Evolutionary conservation across 495 filamentous ascomycete genomes (phyloP).

Genomic region (Podospora australis): DNA sequence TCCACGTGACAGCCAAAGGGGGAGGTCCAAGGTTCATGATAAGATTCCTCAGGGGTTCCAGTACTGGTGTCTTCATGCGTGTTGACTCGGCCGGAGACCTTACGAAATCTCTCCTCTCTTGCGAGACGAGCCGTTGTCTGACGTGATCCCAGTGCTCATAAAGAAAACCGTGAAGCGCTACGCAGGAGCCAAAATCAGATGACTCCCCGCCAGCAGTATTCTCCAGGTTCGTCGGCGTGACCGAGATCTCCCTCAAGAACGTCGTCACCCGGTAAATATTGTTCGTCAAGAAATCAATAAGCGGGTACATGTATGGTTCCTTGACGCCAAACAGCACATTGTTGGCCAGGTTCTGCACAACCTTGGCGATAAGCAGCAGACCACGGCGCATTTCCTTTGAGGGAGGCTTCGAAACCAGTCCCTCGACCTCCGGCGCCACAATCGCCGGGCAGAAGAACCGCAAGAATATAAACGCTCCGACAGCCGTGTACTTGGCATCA

Average conservation of each 20-base stretch:
- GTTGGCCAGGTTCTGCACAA: slow-evolving; percentile 62
- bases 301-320: slow-evolving; percentile 61
- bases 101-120: slow-evolving; percentile 47
- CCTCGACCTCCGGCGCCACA: slow-evolving; percentile 59
- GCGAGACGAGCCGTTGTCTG: slow-evolving; percentile 52
- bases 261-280: slow-evolving; percentile 58
- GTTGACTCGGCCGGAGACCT: slow-evolving; percentile 43
- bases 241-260: slow-evolving; percentile 58
- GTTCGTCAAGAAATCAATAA: slow-evolving; percentile 57
- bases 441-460: slow-evolving; percentile 66
- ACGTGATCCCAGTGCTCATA: slow-evolving; percentile 66
- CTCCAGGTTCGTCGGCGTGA: slow-evolving; percentile 35
- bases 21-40: slow-evolving; percentile 58
- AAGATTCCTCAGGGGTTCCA: slow-evolving; percentile 49
- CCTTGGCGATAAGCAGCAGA: slow-evolving; percentile 58
- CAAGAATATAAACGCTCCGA: slow-evolving; percentile 63
- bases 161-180: slow-evolving; percentile 57
- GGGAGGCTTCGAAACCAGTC: slow-evolving; percentile 48
- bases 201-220: slow-evolving; percentile 38
- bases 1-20: slow-evolving; percentile 57
- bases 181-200: slow-evolving; percentile 61
- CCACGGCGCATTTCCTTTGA: slow-evolving; percentile 62
- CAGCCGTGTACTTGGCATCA: slow-evolving; percentile 64
- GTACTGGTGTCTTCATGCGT: slow-evolving; percentile 38
- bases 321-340: slow-evolving; percentile 66